Evolutionary conservation across 1,284 basidiomycete species (phyloP), one percentile per base, ranked within the genome.

Genomic region (Pseudozyma tsukubaensis): DNA sequence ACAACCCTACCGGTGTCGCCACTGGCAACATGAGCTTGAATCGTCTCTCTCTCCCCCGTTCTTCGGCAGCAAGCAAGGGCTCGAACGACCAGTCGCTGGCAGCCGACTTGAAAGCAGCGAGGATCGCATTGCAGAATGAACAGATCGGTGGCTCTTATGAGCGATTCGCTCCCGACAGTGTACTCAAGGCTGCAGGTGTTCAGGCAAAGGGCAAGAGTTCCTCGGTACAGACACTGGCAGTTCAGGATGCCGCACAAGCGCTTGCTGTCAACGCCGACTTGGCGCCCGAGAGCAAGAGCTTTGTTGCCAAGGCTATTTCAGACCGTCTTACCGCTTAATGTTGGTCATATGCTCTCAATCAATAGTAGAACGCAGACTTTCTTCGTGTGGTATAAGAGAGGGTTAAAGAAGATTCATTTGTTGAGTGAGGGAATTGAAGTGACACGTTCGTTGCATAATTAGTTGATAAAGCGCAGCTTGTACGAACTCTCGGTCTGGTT

Each of bases 101-200:
- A 19, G 53, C 55, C 9, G 63, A 72, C 14, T 45, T 72, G 47
- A 72, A 63, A 19, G 54, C 42, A 5, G 62, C 69, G 1, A 60
- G 69, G 49, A 59, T 65, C 10, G 56, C 59, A 1, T 18, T 66
- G 24, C 69, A 72, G 36, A 62, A 66, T 43, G 64, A 72, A 42
- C 50, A 62, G 51, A 60, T 72, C 21, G 70, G 64, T 9, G 70
- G 70, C 19, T 63, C 59, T 21, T 72, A 72, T 49, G 51, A 65
- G 9, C 56, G 70, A 18, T 72, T 62, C 14, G 29, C 13, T 2
- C 12, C 39, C 6, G 45, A 60, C 29, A 19, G 32, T 7, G 44
- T 65, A 48, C 56, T 67, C 44, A 59, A 61, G 10, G 56, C 70
- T 4, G 53, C 61, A 11, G 67, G 61, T n/a, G 56, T 63, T 2